Base-by-base conservation (phyloP, 129 eudicot species). In the Glebionis coronaria region DNA sequence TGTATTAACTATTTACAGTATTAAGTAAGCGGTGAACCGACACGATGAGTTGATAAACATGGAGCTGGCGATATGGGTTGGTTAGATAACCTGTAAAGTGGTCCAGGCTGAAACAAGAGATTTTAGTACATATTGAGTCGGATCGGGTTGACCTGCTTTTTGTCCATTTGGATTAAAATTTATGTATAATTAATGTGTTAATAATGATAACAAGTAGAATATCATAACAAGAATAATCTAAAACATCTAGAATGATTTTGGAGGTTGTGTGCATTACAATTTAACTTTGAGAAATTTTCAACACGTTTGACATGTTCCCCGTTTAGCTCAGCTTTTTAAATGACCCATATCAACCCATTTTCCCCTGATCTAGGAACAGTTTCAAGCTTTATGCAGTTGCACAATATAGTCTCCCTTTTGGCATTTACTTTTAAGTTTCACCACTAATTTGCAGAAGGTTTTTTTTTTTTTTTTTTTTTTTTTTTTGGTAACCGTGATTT, bases 401-500 rank as follows among this genome's bases (percentile, higher is more conserved):
- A n/a, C 11, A 3, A 10, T 25, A n/a, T 13, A 1, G 5, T 8
- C 2, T 3, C 28, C 16, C 28, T 2, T 50, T 21, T 42, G 21
- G 19, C 2, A 63, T 19, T 35, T 20, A 62, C 12, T n/a, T 42
- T 61, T 3, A 4, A 3, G 25, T n/a, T 56, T 14, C 40, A 15
- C 23, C 16, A 23, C 13, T 55, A 25, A 23, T 12, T 74, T 74
- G 67, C 79, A 74, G 73, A 73, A 57, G 95, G n/a, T n/a, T n/a
- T n/a, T n/a, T n/a, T n/a, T n/a, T n/a, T n/a, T n/a, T n/a, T n/a
- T n/a, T n/a, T n/a, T n/a, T n/a, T n/a, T n/a, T n/a, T n/a, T n/a
- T n/a, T n/a, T n/a, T n/a, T n/a, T n/a, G n/a, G n/a, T n/a, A n/a
- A n/a, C n/a, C n/a, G n/a, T n/a, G n/a, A n/a, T n/a, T n/a, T n/a